Base-by-base conservation (phyloP, 2,329 filamentous ascomycete genomes). In the Colletotrichum theobromicola region DNA sequence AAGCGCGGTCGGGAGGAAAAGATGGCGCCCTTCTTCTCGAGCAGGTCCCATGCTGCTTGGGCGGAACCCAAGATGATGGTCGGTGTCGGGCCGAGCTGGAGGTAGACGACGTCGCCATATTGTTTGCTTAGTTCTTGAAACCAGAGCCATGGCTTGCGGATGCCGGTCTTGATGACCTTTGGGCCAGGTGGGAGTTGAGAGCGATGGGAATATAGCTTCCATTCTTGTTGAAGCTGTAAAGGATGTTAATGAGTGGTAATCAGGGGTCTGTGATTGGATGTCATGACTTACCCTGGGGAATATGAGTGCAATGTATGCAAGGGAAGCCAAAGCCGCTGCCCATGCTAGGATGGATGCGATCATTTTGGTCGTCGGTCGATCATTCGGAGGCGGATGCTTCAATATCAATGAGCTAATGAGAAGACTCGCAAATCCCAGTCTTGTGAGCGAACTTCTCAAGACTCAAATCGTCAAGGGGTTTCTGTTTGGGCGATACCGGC, bases 1-100 rank as follows among this genome's bases (percentile, higher is more conserved):
- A 88, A 87, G 4, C 86, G 81, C 1, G 86, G 86, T 0, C 86
- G 81, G 0, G 85, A 87, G 0, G 86, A 87, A 70, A 85, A 87
- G 50, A 85, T 82, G 4, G 84, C 80, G 3, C 86, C 85, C 6
- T 83, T 82, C 68, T 84, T 85, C 76, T 88, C 86, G 1, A 87
- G 82, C 0, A 87, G 80, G 42, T 86, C 85, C 83, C 84, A 86
- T 1, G 85, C 85, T 2, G 84, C 84, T 55, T 85, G 83, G 0
- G 84, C 85, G 0, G 85, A 86, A 1, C 85, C 85, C 2, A 87
- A 79, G 9, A 87, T 77, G 65, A 87, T 84, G 9, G 85, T 86
- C 0, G 84, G 83, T 2, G 84, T 86, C 4, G 84, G 84, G 0
- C 85, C 84, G 28, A 86, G 78, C 66, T 86, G 84, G 16, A 87